phyloP scores from a whole-genome alignment of 2,329 filamentous ascomycete genomes.

The Mycocentrospora acerina region DNA sequence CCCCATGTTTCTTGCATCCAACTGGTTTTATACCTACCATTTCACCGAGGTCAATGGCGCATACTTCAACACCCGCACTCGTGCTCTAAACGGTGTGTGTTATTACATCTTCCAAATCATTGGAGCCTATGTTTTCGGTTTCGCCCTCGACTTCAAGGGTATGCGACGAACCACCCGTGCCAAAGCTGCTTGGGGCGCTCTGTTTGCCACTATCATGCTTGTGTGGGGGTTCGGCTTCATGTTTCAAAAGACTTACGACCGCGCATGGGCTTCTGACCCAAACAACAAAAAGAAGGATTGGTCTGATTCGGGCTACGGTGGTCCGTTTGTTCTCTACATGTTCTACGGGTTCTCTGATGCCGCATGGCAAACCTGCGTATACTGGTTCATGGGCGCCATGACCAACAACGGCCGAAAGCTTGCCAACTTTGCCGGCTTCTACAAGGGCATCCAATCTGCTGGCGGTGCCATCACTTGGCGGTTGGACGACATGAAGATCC shows the following conservation, averaged over 20 bases:
- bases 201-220: conserved; percentile 71
- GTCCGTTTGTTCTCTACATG: conserved; percentile 85
- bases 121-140: conserved; percentile 72
- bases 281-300: conserved; percentile 60
- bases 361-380: conserved; percentile 84
- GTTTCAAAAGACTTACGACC: conserved; percentile 66
- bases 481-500: conserved; percentile 60
- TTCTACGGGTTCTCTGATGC: conserved; percentile 91
- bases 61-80: conserved; percentile 72
- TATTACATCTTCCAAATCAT: conserved; percentile 80
- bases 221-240: conserved; percentile 84
- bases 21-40: conserved; percentile 80
- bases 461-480: conserved; percentile 76
- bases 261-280: conserved; percentile 32
- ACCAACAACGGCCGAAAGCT: conserved; percentile 91
- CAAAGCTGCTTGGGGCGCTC: conserved; percentile 60
- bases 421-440: conserved; percentile 88
- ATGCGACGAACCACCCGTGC: conserved; percentile 68
- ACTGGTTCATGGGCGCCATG: conserved; percentile 94
- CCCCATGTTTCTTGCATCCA: conserved; percentile 79
- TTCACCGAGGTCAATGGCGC: conserved; percentile 72
- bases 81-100: conserved; percentile 74
- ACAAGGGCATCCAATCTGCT: conserved; percentile 88
- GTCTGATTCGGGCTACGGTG: conserved; percentile 66
- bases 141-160: conserved; percentile 60